These are phyloP conservation scores for Claviceps africana DNA, from an alignment of 2,329 filamentous ascomycete genomes.

Conservation along the genomic window DNA sequence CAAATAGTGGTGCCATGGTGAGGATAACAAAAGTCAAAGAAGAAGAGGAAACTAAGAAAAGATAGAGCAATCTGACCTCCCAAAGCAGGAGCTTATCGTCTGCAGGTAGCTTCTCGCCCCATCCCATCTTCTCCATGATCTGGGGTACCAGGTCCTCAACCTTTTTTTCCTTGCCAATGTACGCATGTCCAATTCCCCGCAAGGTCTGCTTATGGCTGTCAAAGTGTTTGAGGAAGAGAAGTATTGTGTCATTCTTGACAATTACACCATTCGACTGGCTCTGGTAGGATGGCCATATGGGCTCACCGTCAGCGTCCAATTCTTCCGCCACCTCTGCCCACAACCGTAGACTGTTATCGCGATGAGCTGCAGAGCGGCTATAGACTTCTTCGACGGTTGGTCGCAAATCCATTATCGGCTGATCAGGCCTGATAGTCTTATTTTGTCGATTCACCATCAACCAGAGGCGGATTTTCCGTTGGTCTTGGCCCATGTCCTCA, in stretches of 20 bases:
- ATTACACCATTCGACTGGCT: conserved; percentile 41
- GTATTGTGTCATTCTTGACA: conserved; percentile 49
- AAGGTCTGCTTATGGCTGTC: conserved; percentile 64
- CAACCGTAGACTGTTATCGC: conserved; percentile 63
- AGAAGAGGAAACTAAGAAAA: not conserved
- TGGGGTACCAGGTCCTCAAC: conserved; percentile 68
- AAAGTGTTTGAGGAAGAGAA: conserved; percentile 89
- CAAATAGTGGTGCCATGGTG: not conserved
- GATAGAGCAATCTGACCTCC: conserved; percentile 39
- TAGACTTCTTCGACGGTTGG: conserved; percentile 64
- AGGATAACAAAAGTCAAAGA: not conserved
- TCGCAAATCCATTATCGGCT: conserved; percentile 63
- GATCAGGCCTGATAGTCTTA: conserved; percentile 85
- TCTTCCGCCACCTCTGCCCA: conserved; percentile 73
- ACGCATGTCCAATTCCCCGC: conserved; percentile 66
- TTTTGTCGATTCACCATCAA: conserved; percentile 98
- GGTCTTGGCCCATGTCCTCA: conserved; percentile 51
- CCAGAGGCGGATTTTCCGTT: conserved; percentile 70
- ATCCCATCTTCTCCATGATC: conserved; percentile 73
- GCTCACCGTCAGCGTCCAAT: conserved; percentile 50
- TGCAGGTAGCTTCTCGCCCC: conserved; percentile 58
- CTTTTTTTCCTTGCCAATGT: conserved; percentile 76
- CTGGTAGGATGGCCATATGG: conserved; percentile 55
- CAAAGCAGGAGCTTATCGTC: conserved; percentile 56
- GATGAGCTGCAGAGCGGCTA: conserved; percentile 36